phyloP scores from a whole-genome alignment of 768 basidiomycete genomes.

The Melanogaster broomeanus region DNA sequence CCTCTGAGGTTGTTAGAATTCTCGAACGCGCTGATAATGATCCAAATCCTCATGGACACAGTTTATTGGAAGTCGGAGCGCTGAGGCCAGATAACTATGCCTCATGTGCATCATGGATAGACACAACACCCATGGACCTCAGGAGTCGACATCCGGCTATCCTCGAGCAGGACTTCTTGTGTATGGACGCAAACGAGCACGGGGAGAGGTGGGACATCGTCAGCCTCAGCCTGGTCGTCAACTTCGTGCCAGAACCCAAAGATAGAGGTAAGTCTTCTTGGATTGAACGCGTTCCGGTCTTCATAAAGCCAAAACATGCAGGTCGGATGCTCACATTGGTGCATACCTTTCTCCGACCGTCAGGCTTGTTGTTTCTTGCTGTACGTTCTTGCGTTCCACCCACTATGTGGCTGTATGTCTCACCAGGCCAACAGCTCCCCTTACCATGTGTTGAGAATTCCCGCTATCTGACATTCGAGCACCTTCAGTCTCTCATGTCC shows the following conservation, averaged over 20 bases:
- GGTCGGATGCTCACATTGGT: constrained; percentile 73
- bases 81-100: constrained; percentile 82
- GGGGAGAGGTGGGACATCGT: constrained; percentile 70
- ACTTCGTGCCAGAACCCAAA: constrained; percentile 76
- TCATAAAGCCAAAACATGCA: constrained; percentile 26
- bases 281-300: not conserved
- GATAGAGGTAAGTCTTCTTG: constrained; percentile 61
- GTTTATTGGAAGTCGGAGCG: constrained; percentile 88
- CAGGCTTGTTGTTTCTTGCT: constrained; percentile 69
- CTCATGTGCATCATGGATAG: constrained; percentile 68
- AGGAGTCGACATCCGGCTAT: constrained; percentile 82
- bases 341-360: constrained; percentile 51
- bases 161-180: constrained; percentile 82
- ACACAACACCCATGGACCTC: constrained; percentile 76
- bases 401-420: constrained; percentile 4
- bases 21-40: not conserved
- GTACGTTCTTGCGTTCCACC: constrained; percentile 46
- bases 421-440: constrained; percentile 59
- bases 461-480: constrained; percentile 69
- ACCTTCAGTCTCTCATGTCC: constrained; percentile 57
- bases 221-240: constrained; percentile 86
- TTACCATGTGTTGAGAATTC: constrained; percentile 85
- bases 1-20: constrained; percentile 1
- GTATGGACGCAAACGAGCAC: constrained; percentile 54
- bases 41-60: constrained; percentile 34